Conservation (phyloP, 306 rosid species). For the Fagus crenata region DNA sequence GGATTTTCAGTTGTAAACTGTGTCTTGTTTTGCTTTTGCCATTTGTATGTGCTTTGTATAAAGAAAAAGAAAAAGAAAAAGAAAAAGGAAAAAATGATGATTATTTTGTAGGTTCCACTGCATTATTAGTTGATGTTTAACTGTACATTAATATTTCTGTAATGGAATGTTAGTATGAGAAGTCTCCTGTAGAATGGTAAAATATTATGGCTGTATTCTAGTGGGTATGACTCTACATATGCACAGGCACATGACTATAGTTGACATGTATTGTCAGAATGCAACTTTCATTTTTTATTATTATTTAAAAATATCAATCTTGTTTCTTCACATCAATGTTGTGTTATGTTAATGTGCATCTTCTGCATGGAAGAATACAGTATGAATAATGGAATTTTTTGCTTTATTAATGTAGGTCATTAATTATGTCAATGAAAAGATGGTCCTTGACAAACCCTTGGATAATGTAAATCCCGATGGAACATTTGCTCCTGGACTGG, state of each 20-base stretch:
- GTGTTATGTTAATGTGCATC: not conserved
- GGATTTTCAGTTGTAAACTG: not conserved
- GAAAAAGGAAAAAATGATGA: not conserved
- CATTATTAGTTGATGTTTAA: not conserved
- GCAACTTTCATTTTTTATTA: not conserved
- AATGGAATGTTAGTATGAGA: not conserved
- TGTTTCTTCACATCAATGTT: not conserved
- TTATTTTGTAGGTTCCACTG: not conserved
- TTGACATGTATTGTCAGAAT: not conserved
- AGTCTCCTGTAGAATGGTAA: not conserved
- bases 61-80: not conserved
- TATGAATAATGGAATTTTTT: not conserved
- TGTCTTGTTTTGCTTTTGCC: not conserved
- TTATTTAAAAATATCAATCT: not conserved
- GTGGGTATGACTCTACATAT: not conserved
- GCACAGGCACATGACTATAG: too few species aligned
- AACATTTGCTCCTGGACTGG: conserved; percentile 61
- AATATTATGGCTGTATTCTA: not conserved
- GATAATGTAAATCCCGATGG: conserved; percentile 65
- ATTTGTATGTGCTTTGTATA: not conserved
- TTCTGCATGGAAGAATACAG: conserved; percentile 12
- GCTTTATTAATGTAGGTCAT: conserved; percentile 56
- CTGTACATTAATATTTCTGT: not conserved
- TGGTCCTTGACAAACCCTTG: conserved; percentile 91
- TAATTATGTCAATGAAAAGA: conserved; percentile 87